These are phyloP conservation scores for Debaryomycetaceae sp. DNA, from an alignment of 1,139 yeast species.

Conservation along the genomic window DNA sequence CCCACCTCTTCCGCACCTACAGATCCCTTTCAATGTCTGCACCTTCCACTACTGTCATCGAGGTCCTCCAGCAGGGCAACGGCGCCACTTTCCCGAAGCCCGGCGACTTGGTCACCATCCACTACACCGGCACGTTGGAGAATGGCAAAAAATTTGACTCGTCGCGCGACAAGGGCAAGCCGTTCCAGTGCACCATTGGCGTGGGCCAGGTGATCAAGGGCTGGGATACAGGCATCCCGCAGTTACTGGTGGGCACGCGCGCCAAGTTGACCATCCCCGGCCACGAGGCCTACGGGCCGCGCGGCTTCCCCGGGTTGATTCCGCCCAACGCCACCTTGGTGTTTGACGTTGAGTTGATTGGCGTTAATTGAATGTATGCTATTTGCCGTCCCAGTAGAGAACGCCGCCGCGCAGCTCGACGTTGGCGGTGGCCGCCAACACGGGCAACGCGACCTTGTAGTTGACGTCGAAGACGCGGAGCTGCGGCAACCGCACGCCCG, in stretches of 20 bases:
- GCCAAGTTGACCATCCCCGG: slow-evolving; percentile 91
- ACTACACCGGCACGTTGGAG: slow-evolving; percentile 92
- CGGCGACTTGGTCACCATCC: slow-evolving; percentile 88
- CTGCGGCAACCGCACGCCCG: slow-evolving; percentile 44
- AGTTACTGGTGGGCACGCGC: slow-evolving; percentile 87
- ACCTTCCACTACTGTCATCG: slow-evolving; percentile 40
- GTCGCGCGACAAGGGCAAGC: slow-evolving; percentile 88
- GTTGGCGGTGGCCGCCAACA: slow-evolving; percentile 39
- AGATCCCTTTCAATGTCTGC: slow-evolving; percentile 31
- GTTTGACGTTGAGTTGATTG: slow-evolving; percentile 87
- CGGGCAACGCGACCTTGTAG: slow-evolving; percentile 61
- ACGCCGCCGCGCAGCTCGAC: slow-evolving; percentile 17
- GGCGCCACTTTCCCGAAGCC: slow-evolving; percentile 79
- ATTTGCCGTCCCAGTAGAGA: slow-evolving; percentile 15
- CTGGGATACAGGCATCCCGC: slow-evolving; percentile 93
- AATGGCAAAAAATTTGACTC: slow-evolving; percentile 95
- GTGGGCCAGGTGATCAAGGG: slow-evolving; percentile 95
- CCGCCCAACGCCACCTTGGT: slow-evolving; percentile 94
- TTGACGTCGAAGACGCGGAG: slow-evolving; percentile 61
- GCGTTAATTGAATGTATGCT: slow-evolving; percentile 52
- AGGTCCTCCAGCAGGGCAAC: slow-evolving; percentile 59
- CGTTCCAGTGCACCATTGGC: slow-evolving; percentile 90
- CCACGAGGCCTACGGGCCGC: slow-evolving; percentile 85
- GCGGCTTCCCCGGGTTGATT: slow-evolving; percentile 94
- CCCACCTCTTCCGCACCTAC: slow-evolving; percentile 3